Conservation (phyloP, 768 basidiomycete species). For the Megacollybia marginata region DNA sequence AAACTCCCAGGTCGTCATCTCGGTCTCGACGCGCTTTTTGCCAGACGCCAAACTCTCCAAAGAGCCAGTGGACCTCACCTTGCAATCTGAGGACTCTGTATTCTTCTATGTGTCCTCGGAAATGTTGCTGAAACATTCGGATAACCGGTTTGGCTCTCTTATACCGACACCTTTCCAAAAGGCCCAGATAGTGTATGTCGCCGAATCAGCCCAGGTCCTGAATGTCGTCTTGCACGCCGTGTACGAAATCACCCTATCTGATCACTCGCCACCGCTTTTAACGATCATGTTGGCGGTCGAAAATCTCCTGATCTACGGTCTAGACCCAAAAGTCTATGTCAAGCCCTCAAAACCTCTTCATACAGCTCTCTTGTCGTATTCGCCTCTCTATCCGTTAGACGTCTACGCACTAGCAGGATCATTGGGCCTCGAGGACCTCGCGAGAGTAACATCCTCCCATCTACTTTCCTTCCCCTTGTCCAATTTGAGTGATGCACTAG, state of each 20-base stretch:
- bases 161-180: not conserved
- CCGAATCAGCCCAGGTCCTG: slow-evolving; percentile 51
- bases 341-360: slow-evolving; percentile 47
- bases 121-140: slow-evolving; percentile 49
- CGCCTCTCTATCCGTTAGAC: slow-evolving; percentile 62
- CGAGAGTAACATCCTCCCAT: slow-evolving; percentile 67
- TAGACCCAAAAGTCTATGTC: slow-evolving; percentile 40
- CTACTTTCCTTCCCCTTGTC: slow-evolving; percentile 66
- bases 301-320: slow-evolving; percentile 50
- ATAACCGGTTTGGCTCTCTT: slow-evolving; percentile 55
- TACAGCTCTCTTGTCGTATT: slow-evolving; percentile 54
- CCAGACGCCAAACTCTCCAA: no score
- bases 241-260: slow-evolving; percentile 66
- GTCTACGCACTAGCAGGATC: slow-evolving; percentile 66
- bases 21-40: no score
- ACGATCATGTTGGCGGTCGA: slow-evolving; percentile 18
- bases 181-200: slow-evolving; percentile 1
- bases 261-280: slow-evolving; percentile 49
- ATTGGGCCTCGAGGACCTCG: slow-evolving; percentile 64
- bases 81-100: slow-evolving; percentile 68
- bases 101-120: slow-evolving; percentile 78
- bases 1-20: no score
- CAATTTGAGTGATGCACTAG: slow-evolving; percentile 63
- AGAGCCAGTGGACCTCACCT: slow-evolving; percentile 37
- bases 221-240: slow-evolving; percentile 69